Percentiles rank a stretch among this genome's conserved stretches.
These are phyloP conservation scores for Trametes sanguinea DNA, from an alignment of 768 basidiomycete species.

Conservation along the genomic window DNA sequence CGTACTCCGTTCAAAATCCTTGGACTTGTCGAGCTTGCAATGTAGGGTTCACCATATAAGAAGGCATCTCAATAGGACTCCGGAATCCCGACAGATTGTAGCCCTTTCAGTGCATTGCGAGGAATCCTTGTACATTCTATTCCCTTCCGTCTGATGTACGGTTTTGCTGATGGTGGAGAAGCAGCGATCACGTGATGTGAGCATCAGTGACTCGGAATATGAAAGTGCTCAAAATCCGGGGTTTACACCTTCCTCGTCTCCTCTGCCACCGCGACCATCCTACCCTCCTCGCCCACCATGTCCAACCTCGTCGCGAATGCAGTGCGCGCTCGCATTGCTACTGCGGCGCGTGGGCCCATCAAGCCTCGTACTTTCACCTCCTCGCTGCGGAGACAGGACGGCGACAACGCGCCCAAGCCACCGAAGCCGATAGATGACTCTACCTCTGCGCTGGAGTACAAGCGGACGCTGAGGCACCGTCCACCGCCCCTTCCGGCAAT, in stretches of 20 bases:
- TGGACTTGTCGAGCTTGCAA: too few species aligned
- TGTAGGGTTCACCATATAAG: too few species aligned
- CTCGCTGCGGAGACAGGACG: conserved; percentile 22
- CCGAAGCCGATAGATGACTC: conserved; percentile 87
- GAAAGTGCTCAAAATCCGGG: conserved; percentile 14
- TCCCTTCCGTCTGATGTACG: too few species aligned
- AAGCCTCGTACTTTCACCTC: conserved; percentile 20
- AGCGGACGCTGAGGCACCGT: conserved; percentile 68
- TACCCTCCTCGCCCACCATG: conserved; percentile 12
- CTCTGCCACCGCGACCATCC: conserved; percentile 15
- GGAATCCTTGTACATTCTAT: too few species aligned
- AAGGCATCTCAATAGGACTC: too few species aligned
- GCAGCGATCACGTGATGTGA: conserved; percentile 10
- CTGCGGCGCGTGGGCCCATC: neutral
- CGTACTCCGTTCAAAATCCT: too few species aligned
- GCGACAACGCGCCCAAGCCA: conserved; percentile 52
- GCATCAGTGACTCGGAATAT: conserved; percentile 11
- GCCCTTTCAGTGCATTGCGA: too few species aligned
- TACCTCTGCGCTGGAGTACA: conserved; percentile 94
- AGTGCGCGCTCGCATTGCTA: conserved; percentile 14
- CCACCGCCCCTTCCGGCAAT: conserved; percentile 86
- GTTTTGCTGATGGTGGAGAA: too few species aligned
- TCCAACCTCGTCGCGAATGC: conserved; percentile 17
- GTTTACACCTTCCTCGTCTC: neutral
- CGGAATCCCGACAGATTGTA: too few species aligned